Conservation (phyloP, 306 rosid genomes). For the Morella rubra region DNA sequence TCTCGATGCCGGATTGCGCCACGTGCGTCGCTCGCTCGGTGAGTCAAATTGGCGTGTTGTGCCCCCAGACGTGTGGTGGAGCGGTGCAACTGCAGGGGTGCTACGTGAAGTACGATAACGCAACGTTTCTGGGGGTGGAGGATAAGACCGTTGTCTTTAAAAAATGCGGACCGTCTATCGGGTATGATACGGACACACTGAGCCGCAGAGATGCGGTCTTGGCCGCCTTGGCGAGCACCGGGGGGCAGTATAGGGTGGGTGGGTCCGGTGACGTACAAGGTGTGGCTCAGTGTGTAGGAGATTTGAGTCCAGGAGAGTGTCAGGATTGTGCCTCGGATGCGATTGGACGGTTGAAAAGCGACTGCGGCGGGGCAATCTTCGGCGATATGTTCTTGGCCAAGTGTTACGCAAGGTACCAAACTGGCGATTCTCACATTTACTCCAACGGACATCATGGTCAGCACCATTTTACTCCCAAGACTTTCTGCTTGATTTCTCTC, state of each 20-base stretch:
- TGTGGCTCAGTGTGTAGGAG: slow-evolving; percentile 70
- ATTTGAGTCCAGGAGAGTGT: slow-evolving; percentile 59
- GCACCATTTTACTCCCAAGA: slow-evolving; percentile 4
- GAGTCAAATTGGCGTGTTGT: slow-evolving; percentile 45
- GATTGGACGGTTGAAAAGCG: slow-evolving; percentile 57
- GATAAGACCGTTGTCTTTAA: slow-evolving; percentile 74
- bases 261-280: slow-evolving; percentile 68
- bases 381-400: slow-evolving; percentile 79
- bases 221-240: slow-evolving; percentile 38
- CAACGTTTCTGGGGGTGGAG: slow-evolving; percentile 61
- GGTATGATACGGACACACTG: slow-evolving; percentile 47
- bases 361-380: slow-evolving; percentile 52
- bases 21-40: slow-evolving; percentile 57
- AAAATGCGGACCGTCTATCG: slow-evolving; percentile 74
- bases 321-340: slow-evolving; percentile 72
- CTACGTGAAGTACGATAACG: slow-evolving; percentile 78
- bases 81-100: slow-evolving; percentile 83
- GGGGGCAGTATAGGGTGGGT: slow-evolving; percentile 64
- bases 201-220: slow-evolving; percentile 56
- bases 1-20: slow-evolving; percentile 85
- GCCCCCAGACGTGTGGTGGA: slow-evolving; percentile 58
- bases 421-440: slow-evolving; percentile 44
- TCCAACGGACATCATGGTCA: slow-evolving; percentile 57
- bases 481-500: no score
- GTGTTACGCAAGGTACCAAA: slow-evolving; percentile 71